A percentile compares a stretch with the other conserved stretches of the same genome.
Evolutionary conservation across 1,139 yeast species (phyloP).

Genomic region (Suhomyces choctaworum): DNA sequence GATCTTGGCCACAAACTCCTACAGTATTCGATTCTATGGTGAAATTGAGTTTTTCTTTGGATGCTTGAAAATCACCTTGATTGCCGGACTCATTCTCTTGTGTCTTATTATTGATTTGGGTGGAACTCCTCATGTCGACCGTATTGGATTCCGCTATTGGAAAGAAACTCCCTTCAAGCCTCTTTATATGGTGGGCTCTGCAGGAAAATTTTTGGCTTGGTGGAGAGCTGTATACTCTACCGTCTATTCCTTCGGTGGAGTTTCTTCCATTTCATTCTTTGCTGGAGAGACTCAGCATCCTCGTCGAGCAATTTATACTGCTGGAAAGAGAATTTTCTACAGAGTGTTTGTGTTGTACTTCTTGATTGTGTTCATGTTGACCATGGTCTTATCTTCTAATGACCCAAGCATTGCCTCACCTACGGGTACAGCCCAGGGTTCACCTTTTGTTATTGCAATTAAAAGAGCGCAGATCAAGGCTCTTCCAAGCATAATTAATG

Average conservation of each 20-base stretch:
- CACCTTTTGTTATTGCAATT: conserved; percentile 68
- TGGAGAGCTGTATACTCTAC: background rate
- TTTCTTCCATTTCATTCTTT: background rate
- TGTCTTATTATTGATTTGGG: background rate
- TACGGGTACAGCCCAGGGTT: conserved; percentile 57
- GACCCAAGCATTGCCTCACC: conserved; percentile 18
- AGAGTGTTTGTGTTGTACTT: background rate
- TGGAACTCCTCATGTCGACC: background rate
- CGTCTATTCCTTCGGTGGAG: background rate
- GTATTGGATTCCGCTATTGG: background rate
- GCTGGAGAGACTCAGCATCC: background rate
- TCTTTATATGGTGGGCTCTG: background rate
- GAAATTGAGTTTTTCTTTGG: background rate
- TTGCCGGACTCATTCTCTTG: background rate
- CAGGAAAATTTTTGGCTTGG: conserved; percentile 1
- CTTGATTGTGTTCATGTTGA: background rate
- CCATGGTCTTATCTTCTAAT: background rate
- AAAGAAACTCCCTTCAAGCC: conserved; percentile 1
- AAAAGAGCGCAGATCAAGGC: conserved; percentile 24
- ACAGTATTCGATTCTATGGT: background rate
- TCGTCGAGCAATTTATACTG: background rate
- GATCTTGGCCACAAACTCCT: background rate
- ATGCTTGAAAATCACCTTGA: background rate
- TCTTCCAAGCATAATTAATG: conserved; percentile 27
- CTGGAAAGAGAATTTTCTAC: conserved; percentile 1